These are phyloP conservation scores for Brassica hybrid DNA, from an alignment of 441 rosid species.

Conservation along the genomic window DNA sequence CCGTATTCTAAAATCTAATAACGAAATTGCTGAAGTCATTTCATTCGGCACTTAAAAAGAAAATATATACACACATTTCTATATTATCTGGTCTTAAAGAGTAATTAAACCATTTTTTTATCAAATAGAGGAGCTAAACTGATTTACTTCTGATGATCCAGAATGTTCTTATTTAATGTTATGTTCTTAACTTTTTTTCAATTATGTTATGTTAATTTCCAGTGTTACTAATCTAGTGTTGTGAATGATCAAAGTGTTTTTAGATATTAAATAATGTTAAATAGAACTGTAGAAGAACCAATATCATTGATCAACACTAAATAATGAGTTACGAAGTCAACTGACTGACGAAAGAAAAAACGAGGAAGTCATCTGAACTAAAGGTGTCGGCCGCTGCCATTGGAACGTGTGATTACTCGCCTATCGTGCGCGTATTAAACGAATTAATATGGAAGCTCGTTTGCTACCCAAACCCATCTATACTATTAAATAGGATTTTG, in stretches of 20 bases:
- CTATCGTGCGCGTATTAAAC: not conserved
- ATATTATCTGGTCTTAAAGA: not conserved
- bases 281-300: not conserved
- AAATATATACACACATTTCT: not conserved
- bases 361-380: not conserved
- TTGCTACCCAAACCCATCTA: not conserved
- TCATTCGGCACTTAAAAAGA: not conserved
- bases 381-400: conserved; percentile 40
- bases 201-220: not conserved
- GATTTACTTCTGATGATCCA: not conserved
- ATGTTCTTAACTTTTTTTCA: not conserved
- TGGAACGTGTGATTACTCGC: conserved; percentile 23
- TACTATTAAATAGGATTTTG: too few relatives aligned
- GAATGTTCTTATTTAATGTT: not conserved
- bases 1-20: not conserved
- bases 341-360: not conserved
- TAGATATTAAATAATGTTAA: conserved; percentile 5
- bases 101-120: not conserved
- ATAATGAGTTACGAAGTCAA: not conserved
- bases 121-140: not conserved
- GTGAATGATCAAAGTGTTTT: not conserved
- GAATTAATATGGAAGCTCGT: not conserved
- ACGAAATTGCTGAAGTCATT: not conserved
- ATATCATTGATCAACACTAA: not conserved
- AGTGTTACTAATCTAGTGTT: not conserved